Conservation (phyloP, 441 rosid genomes). For the Pelargonium fulgidum region DNA sequence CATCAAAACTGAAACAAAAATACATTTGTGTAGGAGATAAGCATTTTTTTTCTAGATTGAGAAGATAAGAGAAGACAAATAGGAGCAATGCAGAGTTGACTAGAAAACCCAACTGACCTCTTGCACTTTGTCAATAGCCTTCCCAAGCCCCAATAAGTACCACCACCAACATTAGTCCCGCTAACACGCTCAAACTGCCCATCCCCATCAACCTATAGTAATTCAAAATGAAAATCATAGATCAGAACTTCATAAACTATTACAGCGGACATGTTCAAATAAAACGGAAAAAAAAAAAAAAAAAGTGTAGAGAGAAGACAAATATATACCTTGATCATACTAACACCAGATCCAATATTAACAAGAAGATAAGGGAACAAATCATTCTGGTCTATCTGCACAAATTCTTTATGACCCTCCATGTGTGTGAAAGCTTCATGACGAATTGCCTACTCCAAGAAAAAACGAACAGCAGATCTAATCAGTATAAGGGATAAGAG, state of each 20-base stretch:
- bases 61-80: slow-evolving; percentile 11
- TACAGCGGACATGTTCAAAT: not conserved
- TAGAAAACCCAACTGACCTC: slow-evolving; percentile 44
- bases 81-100: not conserved
- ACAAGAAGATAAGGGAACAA: slow-evolving; percentile 97
- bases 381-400: slow-evolving; percentile 87
- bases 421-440: slow-evolving; percentile 98
- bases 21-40: slow-evolving; percentile 11
- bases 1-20: slow-evolving; percentile 68
- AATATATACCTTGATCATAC: slow-evolving; percentile 80
- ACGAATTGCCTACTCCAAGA: slow-evolving; percentile 70
- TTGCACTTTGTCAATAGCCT: slow-evolving; percentile 92
- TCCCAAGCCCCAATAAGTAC: slow-evolving; percentile 98
- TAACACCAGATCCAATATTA: slow-evolving; percentile 97
- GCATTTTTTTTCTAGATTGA: slow-evolving; percentile 10
- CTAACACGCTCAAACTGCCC: slow-evolving; percentile 96
- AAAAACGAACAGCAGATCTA: slow-evolving; percentile 12
- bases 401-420: slow-evolving; percentile 92
- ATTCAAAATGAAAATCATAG: slow-evolving; percentile 18
- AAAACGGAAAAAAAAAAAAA: no score
- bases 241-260: slow-evolving; percentile 12
- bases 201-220: slow-evolving; percentile 90
- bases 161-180: slow-evolving; percentile 99
- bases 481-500: not conserved
- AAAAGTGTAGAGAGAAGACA: not conserved